phyloP scores from a whole-genome alignment of 2,329 filamentous ascomycete species.

The Didymella sp. region DNA sequence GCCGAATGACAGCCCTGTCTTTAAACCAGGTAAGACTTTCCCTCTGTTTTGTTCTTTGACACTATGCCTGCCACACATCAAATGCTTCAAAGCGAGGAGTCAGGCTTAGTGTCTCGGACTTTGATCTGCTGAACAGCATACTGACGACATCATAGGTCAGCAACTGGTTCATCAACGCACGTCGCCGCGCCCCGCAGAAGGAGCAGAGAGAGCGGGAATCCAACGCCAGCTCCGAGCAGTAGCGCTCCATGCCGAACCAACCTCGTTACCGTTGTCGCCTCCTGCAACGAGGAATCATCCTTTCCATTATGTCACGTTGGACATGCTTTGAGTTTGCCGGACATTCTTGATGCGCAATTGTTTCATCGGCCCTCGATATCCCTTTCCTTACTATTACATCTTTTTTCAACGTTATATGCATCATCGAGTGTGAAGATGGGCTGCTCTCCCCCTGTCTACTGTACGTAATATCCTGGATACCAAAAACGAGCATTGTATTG shows the following conservation, averaged over 20 bases:
- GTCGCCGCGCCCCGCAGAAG: conserved; percentile 59
- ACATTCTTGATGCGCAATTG: background rate
- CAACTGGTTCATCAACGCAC: conserved; percentile 83
- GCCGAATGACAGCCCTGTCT: conserved; percentile 76
- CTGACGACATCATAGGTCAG: conserved; percentile 60
- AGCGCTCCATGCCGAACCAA: background rate
- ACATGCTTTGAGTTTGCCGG: conserved; percentile 16
- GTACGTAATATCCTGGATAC: conserved; percentile 28
- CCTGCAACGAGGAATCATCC: background rate
- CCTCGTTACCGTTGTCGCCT: background rate
- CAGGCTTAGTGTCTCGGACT: too few species aligned
- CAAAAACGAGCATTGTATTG: conserved; percentile 24
- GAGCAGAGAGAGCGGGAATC: conserved; percentile 40
- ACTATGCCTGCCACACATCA: conserved; percentile 29
- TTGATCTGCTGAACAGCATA: too few species aligned
- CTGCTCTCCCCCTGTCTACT: background rate
- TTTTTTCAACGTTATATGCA: conserved; percentile 5
- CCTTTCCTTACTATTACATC: conserved; percentile 3
- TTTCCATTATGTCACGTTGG: conserved; percentile 13
- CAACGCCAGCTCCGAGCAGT: conserved; percentile 18
- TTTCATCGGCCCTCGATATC: background rate
- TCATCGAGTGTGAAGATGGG: conserved; percentile 3
- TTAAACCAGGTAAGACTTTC: conserved; percentile 70
- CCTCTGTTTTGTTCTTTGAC: conserved; percentile 1
- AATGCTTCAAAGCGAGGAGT: conserved; percentile 9